These are phyloP conservation scores for Aspergillus bertholletiae DNA, from an alignment of 495 filamentous ascomycete species.

Conservation along the genomic window DNA sequence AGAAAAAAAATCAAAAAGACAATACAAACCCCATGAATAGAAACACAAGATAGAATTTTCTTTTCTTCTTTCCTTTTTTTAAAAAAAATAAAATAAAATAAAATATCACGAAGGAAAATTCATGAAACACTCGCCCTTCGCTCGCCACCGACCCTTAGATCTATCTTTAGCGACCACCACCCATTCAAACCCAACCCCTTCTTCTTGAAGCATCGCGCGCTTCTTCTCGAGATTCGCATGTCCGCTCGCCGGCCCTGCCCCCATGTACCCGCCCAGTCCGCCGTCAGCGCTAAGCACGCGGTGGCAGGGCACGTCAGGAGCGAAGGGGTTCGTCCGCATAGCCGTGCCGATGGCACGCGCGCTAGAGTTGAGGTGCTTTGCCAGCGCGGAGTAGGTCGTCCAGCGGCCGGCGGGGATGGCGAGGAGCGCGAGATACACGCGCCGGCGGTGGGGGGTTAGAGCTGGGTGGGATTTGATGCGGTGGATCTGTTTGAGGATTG, in stretches of 20 bases:
- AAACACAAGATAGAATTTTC: no score
- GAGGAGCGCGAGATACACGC: constrained; percentile 62
- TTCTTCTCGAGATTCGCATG: constrained; percentile 15
- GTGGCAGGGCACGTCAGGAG: constrained; percentile 56
- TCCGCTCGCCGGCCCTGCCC: constrained; percentile 6
- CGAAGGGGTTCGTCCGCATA: constrained; percentile 66
- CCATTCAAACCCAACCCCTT: constrained; percentile 21
- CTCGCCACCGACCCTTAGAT: constrained; percentile 5
- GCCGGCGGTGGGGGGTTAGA: constrained; percentile 50
- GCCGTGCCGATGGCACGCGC: constrained; percentile 80
- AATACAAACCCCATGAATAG: no score
- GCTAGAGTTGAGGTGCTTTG: constrained; percentile 62
- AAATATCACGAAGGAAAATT: constrained; percentile 7
- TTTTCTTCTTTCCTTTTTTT: no score
- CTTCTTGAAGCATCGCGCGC: constrained; percentile 17
- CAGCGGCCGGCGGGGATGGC: constrained; percentile 68
- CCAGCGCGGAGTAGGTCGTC: constrained; percentile 70
- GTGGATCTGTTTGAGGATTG: constrained; percentile 7
- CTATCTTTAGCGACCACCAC: no score
- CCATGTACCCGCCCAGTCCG: constrained; percentile 19
- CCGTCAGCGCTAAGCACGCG: constrained; percentile 32
- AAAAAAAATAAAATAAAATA: background rate
- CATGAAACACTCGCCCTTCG: constrained; percentile 17
- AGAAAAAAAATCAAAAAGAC: no score
- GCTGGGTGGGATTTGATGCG: constrained; percentile 20